Base-by-base conservation (phyloP, 2,329 filamentous ascomycete species). In the Colletotrichum orbiculare region DNA sequence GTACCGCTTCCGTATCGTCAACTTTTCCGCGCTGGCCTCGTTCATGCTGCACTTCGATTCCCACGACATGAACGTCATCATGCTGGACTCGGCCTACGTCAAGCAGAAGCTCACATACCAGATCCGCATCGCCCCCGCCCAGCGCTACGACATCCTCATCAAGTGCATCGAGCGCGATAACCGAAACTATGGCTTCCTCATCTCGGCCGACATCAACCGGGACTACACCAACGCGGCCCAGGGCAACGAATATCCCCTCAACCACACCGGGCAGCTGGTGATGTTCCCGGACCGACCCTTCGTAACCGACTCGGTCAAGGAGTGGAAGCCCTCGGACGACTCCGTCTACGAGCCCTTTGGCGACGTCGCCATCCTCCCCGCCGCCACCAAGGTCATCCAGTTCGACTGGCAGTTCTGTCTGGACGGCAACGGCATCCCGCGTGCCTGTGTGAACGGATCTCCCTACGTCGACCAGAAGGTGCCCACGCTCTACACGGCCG, bases 401-500 rank as follows among this genome's bases (percentile, higher is more conserved):
- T 80, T 92, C 5, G 77, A 80, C 72, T 83, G 88, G 62, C 71
- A 75, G 52, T 90, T 90, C 78, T 85, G 87, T 73, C 80, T 84
- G 34, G 85, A 92, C 47, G 79, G 76, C 35, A 85, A 92, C 69
- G 87, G 87, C 8, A 84, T 86, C 37, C 84, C 83, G 62, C 90
- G 91, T 35, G 82, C 83, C 10, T 87, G 81, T 71, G 81, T 89
- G 75, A 93, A 92, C 76, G 85, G 86, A 69, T 77, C 87, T 48
- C 89, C 89, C 7, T 93, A 91, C 72, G 83, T 90, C n/a, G 67
- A 74, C 8, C 90, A 90, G 55, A 86, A 88, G 71, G 90, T 93
- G 0, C 91, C 91, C 0, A 87, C 89, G 0, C 79, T 94, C 6
- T 94, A 92, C 81, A 89, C 89, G 3, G 90, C 84, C n/a, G 81